Conservation (phyloP, 331 rosid species). For the Acacia pycnantha region DNA sequence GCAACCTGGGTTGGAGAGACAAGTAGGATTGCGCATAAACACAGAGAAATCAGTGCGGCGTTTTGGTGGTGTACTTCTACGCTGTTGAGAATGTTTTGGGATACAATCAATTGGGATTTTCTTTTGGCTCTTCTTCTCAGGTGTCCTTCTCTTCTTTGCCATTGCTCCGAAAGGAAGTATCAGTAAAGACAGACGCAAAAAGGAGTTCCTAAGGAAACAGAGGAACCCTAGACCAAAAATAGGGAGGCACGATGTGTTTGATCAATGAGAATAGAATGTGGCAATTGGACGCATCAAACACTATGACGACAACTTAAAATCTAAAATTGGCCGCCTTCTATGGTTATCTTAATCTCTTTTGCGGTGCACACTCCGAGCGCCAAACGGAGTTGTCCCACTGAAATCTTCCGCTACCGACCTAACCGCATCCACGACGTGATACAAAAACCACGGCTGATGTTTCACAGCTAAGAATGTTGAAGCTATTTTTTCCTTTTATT, state of each 20-base stretch:
- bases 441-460: neutral
- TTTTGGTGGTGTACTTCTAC: constrained; percentile 66
- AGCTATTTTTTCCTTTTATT: neutral
- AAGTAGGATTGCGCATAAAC: constrained; percentile 34
- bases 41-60: constrained; percentile 82
- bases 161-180: constrained; percentile 26
- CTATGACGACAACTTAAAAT: neutral
- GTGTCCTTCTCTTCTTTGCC: constrained; percentile 48
- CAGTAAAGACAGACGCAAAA: neutral
- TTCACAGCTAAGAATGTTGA: neutral
- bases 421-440: neutral
- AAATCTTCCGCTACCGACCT: constrained; percentile 4
- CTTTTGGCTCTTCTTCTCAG: constrained; percentile 18
- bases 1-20: constrained; percentile 42
- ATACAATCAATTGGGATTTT: constrained; percentile 35
- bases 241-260: neutral
- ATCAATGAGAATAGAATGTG: constrained; percentile 22
- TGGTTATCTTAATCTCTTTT: neutral
- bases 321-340: constrained; percentile 18
- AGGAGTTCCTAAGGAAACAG: neutral
- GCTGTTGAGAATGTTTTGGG: constrained; percentile 58
- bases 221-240: constrained; percentile 37
- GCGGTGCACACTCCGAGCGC: neutral
- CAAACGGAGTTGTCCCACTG: neutral
- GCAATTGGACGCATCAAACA: constrained; percentile 19